phyloP scores from a whole-genome alignment of 192 early-diverging fungal species.

The Phlyctochytrium arcticum region DNA sequence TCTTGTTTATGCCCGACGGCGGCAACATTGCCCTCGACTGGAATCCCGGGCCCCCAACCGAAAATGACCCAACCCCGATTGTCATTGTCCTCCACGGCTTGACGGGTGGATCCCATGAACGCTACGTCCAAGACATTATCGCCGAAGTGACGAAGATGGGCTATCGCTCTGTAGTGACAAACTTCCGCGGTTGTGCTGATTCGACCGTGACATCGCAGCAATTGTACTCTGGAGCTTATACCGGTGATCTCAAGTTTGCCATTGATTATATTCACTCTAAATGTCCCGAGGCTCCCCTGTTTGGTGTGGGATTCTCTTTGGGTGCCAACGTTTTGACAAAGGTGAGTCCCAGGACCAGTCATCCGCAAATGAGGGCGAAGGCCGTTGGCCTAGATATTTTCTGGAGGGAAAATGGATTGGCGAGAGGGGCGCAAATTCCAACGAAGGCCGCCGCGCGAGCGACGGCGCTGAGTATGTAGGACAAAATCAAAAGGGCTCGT shows the following conservation, averaged over 20 bases:
- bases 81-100: constrained; percentile 85
- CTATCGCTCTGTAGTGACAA: constrained; percentile 79
- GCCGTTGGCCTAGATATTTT: no score
- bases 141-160: constrained; percentile 23
- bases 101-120: constrained; percentile 88
- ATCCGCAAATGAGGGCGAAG: constrained; percentile 6
- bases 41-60: constrained; percentile 57
- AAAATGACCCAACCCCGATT: constrained; percentile 50
- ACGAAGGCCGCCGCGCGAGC: no score
- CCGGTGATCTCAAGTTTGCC: constrained; percentile 70
- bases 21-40: constrained; percentile 87
- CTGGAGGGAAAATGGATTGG: no score
- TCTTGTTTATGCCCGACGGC: constrained; percentile 68
- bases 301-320: constrained; percentile 85
- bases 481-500: no score
- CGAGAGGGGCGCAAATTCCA: no score
- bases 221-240: constrained; percentile 78
- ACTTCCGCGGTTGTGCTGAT: constrained; percentile 86
- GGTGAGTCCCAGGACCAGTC: constrained; percentile 14
- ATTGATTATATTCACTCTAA: constrained; percentile 51
- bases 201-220: constrained; percentile 71
- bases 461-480: no score
- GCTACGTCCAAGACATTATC: constrained; percentile 76
- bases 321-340: constrained; percentile 92
- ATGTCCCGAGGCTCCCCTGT: constrained; percentile 60